phyloP scores from a whole-genome alignment of 2,329 filamentous ascomycete species.

The Colletotrichum orchidophilum region DNA sequence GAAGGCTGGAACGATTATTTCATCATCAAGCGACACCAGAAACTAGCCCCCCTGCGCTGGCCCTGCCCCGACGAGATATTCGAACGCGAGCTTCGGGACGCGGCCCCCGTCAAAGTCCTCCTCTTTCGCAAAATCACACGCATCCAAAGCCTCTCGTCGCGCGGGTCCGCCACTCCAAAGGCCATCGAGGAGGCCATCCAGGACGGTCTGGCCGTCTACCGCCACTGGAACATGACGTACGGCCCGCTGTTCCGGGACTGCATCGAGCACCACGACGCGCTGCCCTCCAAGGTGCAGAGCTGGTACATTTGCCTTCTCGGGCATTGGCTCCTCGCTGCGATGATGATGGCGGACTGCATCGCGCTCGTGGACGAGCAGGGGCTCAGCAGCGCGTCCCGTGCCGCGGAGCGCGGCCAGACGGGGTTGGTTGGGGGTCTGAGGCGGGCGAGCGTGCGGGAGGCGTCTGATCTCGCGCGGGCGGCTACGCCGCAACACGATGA shows the following conservation, averaged over 20 bases:
- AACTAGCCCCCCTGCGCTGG: conserved; percentile 51
- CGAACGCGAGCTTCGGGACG: conserved; percentile 57
- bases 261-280: conserved; percentile 55
- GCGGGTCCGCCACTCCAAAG: conserved; percentile 43
- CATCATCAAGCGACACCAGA: conserved; percentile 46
- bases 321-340: conserved; percentile 66
- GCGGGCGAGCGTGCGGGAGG: conserved; percentile 52
- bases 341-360: conserved; percentile 64
- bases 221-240: conserved; percentile 64
- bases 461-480: conserved; percentile 59
- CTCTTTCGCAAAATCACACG: conserved; percentile 65
- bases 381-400: conserved; percentile 40
- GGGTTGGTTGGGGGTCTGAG: conserved; percentile 52
- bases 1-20: conserved; percentile 44
- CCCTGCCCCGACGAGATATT: conserved; percentile 65
- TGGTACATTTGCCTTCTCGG: conserved; percentile 68
- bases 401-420: conserved; percentile 39
- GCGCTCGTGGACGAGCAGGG: conserved; percentile 56
- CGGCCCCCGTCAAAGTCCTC: conserved; percentile 67
- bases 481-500: conserved; percentile 45
- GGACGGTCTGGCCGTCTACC: conserved; percentile 58
- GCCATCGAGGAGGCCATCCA: conserved; percentile 59
- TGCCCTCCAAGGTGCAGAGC: conserved; percentile 64
- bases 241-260: conserved; percentile 62
- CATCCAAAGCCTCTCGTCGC: conserved; percentile 61